Percentiles rank a stretch among this genome's conserved stretches.
Evolutionary conservation across 257 asterid species (phyloP).

Genomic region (Phtheirospermum japonicum): DNA sequence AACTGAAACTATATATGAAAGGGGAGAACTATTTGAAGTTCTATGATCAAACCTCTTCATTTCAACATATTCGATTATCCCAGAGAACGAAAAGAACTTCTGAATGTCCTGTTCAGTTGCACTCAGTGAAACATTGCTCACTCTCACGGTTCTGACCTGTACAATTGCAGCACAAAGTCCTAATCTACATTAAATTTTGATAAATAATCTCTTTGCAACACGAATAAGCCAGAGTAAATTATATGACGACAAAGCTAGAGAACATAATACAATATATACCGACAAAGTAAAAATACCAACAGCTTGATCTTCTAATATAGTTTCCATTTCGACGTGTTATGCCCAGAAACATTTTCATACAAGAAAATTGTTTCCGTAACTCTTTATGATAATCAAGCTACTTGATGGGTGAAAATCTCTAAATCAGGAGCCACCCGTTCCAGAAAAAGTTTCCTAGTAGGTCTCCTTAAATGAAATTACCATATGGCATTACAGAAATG

Average conservation of each 20-base stretch:
- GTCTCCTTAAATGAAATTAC: neutral
- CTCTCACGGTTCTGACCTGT: conserved; percentile 62
- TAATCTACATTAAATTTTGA: conserved; percentile 2
- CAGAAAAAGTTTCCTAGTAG: no score
- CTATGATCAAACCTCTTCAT: conserved; percentile 45
- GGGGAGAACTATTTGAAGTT: conserved; percentile 14
- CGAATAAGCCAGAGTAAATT: neutral
- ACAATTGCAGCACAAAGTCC: conserved; percentile 11
- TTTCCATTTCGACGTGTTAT: conserved; percentile 1
- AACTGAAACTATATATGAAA: conserved; percentile 10
- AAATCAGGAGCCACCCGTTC: no score
- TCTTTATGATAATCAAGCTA: no score
- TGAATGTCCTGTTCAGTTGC: conserved; percentile 60
- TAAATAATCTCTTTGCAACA: no score
- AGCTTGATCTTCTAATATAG: neutral
- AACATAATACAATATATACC: conserved; percentile 13
- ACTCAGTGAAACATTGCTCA: conserved; percentile 59
- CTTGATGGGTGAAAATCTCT: no score
- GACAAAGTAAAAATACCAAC: neutral
- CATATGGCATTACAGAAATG: neutral
- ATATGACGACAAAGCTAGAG: neutral
- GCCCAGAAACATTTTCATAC: conserved; percentile 4
- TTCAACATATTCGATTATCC: conserved; percentile 57
- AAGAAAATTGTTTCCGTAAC: neutral
- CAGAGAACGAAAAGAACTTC: conserved; percentile 78